These are phyloP conservation scores for Teratosphaeria destructans DNA, from an alignment of 2,329 filamentous ascomycete genomes.

Conservation along the genomic window DNA sequence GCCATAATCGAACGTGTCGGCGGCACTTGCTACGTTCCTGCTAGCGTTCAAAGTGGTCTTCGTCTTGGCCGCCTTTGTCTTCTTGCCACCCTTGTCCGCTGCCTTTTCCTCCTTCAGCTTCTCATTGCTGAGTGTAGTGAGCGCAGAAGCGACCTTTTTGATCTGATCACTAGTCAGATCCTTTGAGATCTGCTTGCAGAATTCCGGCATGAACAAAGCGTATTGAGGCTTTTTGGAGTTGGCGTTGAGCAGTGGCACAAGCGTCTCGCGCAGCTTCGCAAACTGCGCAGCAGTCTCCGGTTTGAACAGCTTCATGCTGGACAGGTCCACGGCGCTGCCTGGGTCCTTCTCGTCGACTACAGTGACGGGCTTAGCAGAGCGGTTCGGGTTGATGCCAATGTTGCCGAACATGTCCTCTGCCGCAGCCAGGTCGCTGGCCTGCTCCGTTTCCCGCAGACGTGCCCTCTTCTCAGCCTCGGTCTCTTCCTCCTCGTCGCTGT, in stretches of 20 bases:
- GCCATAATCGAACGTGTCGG: conserved; percentile 70
- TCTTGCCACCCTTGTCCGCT: conserved; percentile 88
- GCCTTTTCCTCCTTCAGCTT: conserved; percentile 98
- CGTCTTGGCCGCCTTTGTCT: conserved; percentile 90
- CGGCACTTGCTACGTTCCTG: conserved; percentile 43
- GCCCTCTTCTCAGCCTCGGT: conserved; percentile 66
- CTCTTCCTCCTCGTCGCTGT: conserved; percentile 53
- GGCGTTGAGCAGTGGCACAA: conserved; percentile 65
- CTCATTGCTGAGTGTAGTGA: conserved; percentile 91
- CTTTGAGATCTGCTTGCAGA: conserved; percentile 75
- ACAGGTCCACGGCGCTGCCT: conserved; percentile 69
- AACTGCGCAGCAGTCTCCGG: conserved; percentile 83
- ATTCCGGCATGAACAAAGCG: conserved; percentile 79
- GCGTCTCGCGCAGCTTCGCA: conserved; percentile 61
- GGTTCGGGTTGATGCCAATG: conserved; percentile 62
- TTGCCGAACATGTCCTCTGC: conserved; percentile 83
- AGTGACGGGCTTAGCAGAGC: conserved; percentile 56
- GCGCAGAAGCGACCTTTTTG: conserved; percentile 81
- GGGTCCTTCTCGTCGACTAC: conserved; percentile 62
- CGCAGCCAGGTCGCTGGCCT: conserved; percentile 80
- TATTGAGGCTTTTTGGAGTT: conserved; percentile 88
- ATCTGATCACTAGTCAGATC: conserved; percentile 87
- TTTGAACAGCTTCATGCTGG: conserved; percentile 73
- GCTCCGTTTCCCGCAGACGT: conserved; percentile 66
- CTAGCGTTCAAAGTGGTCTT: conserved; percentile 71